Evolutionary conservation across 1,284 basidiomycete genomes (phyloP).

Genomic region (Mycosarcoma mackinlayi): DNA sequence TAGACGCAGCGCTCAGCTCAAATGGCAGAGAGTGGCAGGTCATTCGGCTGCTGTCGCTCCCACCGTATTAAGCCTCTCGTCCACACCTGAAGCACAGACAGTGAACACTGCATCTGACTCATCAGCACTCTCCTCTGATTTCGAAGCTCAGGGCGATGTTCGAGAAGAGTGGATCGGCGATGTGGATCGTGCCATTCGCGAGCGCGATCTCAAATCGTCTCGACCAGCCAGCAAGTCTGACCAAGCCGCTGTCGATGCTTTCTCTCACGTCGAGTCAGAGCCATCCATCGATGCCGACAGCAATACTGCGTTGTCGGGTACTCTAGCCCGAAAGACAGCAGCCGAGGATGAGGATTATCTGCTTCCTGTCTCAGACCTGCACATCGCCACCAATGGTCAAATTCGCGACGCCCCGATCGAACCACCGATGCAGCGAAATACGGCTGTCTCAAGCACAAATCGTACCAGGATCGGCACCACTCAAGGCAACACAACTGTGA

Average conservation of each 20-base stretch:
- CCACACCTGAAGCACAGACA: neutral
- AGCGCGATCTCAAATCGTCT: conserved; percentile 27
- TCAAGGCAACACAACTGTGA: conserved; percentile 14
- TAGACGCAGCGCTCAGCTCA: conserved; percentile 22
- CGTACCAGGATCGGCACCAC: conserved; percentile 10
- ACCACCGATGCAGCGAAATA: neutral
- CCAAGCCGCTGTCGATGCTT: conserved; percentile 26
- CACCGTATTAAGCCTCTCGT: neutral
- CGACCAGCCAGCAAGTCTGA: conserved; percentile 2
- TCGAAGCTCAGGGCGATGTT: conserved; percentile 1
- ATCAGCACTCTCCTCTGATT: neutral
- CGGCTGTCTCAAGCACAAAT: neutral
- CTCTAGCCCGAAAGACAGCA: neutral
- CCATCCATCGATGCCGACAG: conserved; percentile 3
- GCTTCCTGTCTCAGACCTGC: conserved; percentile 39
- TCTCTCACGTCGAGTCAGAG: conserved; percentile 19
- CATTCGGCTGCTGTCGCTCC: conserved; percentile 8
- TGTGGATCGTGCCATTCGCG: conserved; percentile 33
- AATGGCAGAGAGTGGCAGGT: conserved; percentile 37
- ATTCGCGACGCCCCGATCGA: conserved; percentile 11
- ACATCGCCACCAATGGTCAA: conserved; percentile 34
- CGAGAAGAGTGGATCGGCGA: conserved; percentile 48
- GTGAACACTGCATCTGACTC: neutral
- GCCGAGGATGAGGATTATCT: conserved; percentile 22
- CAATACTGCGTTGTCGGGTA: neutral